Conservation (phyloP, 2,329 filamentous ascomycete genomes). For the Zalaria obscura region DNA sequence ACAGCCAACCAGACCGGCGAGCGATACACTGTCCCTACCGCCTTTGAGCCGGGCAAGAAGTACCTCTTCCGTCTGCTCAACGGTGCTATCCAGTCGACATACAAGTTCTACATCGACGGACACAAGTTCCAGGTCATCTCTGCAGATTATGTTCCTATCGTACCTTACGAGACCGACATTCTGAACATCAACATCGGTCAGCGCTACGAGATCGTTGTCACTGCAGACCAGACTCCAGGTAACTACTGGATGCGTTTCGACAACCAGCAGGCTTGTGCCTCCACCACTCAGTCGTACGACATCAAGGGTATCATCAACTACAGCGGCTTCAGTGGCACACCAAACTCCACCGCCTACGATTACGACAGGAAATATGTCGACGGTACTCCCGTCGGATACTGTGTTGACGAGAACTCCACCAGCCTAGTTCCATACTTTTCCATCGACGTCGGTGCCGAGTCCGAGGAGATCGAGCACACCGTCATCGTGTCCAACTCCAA, state of each 20-base stretch:
- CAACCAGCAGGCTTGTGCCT: slow-evolving; percentile 24
- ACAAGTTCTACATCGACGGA: slow-evolving; percentile 28
- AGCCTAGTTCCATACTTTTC: slow-evolving; percentile 16
- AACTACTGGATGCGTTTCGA: slow-evolving; percentile 21
- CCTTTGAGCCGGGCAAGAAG: slow-evolving; percentile 12
- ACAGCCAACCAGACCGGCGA: slow-evolving; percentile 11
- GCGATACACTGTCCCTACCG: slow-evolving; percentile 13
- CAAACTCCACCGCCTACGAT: slow-evolving; percentile 16
- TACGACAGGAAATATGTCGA: slow-evolving; percentile 13
- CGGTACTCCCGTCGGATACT: slow-evolving; percentile 7
- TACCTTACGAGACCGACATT: slow-evolving; percentile 21
- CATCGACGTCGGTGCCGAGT: slow-evolving; percentile 9
- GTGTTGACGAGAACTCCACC: slow-evolving; percentile 20
- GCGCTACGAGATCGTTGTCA: slow-evolving; percentile 18
- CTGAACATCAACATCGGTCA: slow-evolving; percentile 23
- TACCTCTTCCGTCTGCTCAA: slow-evolving; percentile 19
- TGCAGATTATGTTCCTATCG: slow-evolving; percentile 22
- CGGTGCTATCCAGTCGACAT: slow-evolving; percentile 24
- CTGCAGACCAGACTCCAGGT: slow-evolving; percentile 12
- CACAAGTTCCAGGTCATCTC: slow-evolving; percentile 25
- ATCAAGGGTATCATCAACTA: slow-evolving; percentile 22
- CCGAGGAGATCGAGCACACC: slow-evolving; percentile 15
- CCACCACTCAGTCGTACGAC: slow-evolving; percentile 17
- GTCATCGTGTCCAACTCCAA: slow-evolving; percentile 18
- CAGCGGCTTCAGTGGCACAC: slow-evolving; percentile 11